Evolutionary conservation across 2,329 filamentous ascomycete genomes (phyloP), one percentile per base, ranked within the genome.

Genomic region (Xenoacremonium recifei): DNA sequence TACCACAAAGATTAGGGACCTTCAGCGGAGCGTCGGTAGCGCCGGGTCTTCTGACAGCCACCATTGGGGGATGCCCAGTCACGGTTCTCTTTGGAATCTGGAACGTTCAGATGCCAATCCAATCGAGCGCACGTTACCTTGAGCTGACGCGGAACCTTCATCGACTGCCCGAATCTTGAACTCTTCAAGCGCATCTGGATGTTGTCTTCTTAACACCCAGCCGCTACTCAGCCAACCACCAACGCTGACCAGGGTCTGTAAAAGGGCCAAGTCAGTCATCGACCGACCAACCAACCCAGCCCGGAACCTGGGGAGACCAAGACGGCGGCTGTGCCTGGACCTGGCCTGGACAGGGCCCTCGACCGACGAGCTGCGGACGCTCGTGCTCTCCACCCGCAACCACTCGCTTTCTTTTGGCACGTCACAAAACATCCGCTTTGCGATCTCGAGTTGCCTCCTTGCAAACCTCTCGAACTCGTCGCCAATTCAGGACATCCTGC

Each of bases 261-360:
- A 27, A 27, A 13, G 13, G 13, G 13, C 23, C 9, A 27, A 27
- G 13, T 13, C 23, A 27, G 9, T 27, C 23, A 27, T 7, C 20
- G 20, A 35, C 41, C 30, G 21, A 16, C 37, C 37, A 40, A 31
- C 25, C 17, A 18, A 40, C 15, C 18, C 32, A 12, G 16, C 12
- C 29, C 20, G 17, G 16, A 20, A n/a, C 27, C 27, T 18, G 25
- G 31, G 34, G 32, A 34, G 34, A 31, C 29, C n/a, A 15, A 31
- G 12, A 49, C 52, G 46, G 51, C 52, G 55, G 53, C 50, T 49
- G 50, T 53, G 50, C 50, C 48, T 54, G 45, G 48, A 35, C 42
- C 51, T 44, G 47, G 45, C 44, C 49, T 43, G 45, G 48, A 35
- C 42, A 53, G 45, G 47, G 45, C 44, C 49, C 44, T 49, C 47